phyloP scores from a whole-genome alignment of 345 rosid genomes.

The Aegle marmelos region DNA sequence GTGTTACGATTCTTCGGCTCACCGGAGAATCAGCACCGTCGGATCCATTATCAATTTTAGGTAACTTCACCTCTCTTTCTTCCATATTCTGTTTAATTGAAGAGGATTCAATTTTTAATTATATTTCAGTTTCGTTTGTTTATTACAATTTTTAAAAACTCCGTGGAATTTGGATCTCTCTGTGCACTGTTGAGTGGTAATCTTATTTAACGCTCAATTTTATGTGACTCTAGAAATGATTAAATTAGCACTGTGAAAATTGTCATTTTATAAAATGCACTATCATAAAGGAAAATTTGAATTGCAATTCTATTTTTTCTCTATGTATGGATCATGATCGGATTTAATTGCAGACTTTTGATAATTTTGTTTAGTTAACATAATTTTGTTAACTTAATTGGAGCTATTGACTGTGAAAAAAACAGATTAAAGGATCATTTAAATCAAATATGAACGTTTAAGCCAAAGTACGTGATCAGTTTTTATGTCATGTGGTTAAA shows the following conservation, averaged over 20 bases:
- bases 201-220: neutral
- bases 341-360: neutral
- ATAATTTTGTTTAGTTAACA: neutral
- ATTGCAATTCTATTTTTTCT: neutral
- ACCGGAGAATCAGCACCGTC: constrained; percentile 21
- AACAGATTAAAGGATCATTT: neutral
- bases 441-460: neutral
- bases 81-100: neutral
- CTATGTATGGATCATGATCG: neutral
- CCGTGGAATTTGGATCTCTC: neutral
- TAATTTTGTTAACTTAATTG: neutral
- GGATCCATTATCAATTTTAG: constrained; percentile 7
- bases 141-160: neutral
- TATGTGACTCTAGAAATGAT: neutral
- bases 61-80: neutral
- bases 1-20: constrained; percentile 19
- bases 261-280: constrained; percentile 8
- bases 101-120: neutral
- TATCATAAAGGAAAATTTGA: neutral
- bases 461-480: neutral
- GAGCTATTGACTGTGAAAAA: neutral
- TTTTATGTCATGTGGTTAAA: neutral
- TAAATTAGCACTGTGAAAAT: neutral
- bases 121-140: neutral
- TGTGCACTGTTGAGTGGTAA: neutral